Conservation (phyloP, 345 rosid genomes). For the Sisymbrium altissimum region DNA sequence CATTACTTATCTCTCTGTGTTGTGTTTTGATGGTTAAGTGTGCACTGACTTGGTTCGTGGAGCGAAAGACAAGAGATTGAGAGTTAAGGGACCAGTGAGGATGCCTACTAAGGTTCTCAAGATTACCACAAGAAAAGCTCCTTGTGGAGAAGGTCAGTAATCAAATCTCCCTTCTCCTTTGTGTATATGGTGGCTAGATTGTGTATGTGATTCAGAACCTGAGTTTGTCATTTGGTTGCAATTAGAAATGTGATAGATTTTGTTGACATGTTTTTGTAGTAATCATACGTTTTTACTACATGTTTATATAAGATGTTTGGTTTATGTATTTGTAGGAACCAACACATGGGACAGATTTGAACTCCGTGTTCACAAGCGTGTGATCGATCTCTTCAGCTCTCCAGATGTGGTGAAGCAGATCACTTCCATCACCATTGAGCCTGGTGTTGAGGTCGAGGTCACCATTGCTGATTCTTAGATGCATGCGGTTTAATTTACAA, state of each 20-base stretch:
- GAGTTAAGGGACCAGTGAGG: slow-evolving; percentile 62
- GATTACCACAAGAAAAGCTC: slow-evolving; percentile 52
- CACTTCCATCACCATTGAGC: slow-evolving; percentile 70
- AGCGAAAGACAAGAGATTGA: slow-evolving; percentile 53
- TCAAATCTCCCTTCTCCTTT: not conserved
- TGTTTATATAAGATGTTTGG: not conserved
- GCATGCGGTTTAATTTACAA: not conserved
- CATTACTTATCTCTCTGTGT: not conserved
- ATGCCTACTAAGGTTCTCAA: slow-evolving; percentile 57
- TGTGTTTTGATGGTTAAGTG: slow-evolving; percentile 15
- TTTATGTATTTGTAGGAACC: slow-evolving; percentile 43
- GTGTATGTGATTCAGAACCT: not conserved
- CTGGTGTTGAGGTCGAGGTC: slow-evolving; percentile 76
- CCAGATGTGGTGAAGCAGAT: slow-evolving; percentile 79
- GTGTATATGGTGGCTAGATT: not conserved
- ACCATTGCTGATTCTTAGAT: slow-evolving; percentile 56
- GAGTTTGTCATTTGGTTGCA: not conserved
- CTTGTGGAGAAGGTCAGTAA: slow-evolving; percentile 59
- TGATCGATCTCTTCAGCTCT: slow-evolving; percentile 70
- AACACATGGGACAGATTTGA: slow-evolving; percentile 76
- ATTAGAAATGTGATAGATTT: not conserved
- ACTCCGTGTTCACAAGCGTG: slow-evolving; percentile 71
- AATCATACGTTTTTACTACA: too few species aligned
- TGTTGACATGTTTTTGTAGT: not conserved
- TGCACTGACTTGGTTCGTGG: slow-evolving; percentile 59